A percentile compares a stretch with the other conserved stretches of the same genome.
phyloP scores from a whole-genome alignment of 768 basidiomycete genomes.

The Hortiboletus flavorubellus region DNA sequence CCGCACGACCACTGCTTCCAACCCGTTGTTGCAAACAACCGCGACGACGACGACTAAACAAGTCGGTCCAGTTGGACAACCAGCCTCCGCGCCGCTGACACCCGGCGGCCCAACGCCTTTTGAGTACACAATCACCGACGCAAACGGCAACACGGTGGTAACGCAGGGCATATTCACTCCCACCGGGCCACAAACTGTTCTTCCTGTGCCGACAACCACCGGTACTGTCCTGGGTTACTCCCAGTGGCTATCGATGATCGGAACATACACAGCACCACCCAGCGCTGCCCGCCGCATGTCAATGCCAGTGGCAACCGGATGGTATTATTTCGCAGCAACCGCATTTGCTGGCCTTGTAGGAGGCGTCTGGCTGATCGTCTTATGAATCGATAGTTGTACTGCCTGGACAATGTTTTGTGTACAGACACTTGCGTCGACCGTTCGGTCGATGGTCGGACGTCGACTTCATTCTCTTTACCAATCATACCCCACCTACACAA shows the following conservation, averaged over 20 bases:
- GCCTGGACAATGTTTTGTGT: slow-evolving; percentile 5
- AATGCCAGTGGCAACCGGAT: slow-evolving; percentile 18
- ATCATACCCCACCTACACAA: slow-evolving; percentile 17
- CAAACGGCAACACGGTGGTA: slow-evolving; percentile 25
- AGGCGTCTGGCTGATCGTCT: slow-evolving; percentile 32
- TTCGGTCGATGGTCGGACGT: not conserved
- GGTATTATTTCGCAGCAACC: slow-evolving; percentile 28
- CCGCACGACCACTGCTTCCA: slow-evolving; percentile 11
- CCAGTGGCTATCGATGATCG: slow-evolving; percentile 29
- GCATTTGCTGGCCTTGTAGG: slow-evolving; percentile 23
- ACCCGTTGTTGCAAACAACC: slow-evolving; percentile 15
- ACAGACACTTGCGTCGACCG: slow-evolving; percentile 2
- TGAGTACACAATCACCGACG: slow-evolving; percentile 46
- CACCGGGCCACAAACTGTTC: slow-evolving; percentile 27
- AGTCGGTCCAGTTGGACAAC: slow-evolving; percentile 49
- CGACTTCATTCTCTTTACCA: not conserved
- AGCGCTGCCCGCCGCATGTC: slow-evolving; percentile 25
- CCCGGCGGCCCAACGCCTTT: slow-evolving; percentile 50
- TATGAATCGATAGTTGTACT: slow-evolving; percentile 14
- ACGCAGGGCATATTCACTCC: slow-evolving; percentile 30
- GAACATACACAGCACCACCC: slow-evolving; percentile 28
- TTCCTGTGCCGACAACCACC: slow-evolving; percentile 25
- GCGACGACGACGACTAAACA: slow-evolving; percentile 18
- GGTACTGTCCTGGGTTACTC: slow-evolving; percentile 29
- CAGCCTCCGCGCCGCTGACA: slow-evolving; percentile 35